A percentile compares a stretch with the other conserved stretches of the same genome.
Evolutionary conservation across 2,329 filamentous ascomycete species (phyloP).

Genomic region (Arthrobotrys musiformis): DNA sequence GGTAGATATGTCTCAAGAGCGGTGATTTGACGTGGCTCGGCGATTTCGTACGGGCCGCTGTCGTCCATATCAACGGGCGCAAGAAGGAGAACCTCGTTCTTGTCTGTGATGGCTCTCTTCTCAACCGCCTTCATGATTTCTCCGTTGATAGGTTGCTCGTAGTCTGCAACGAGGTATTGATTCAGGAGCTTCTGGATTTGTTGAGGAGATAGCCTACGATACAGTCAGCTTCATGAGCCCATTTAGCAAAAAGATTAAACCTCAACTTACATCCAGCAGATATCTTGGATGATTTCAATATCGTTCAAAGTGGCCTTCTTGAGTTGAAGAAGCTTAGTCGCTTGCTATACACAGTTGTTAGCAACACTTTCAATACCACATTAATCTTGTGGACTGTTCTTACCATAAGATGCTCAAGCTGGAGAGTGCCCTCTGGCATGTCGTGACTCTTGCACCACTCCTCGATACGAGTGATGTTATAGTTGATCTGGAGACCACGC

Average conservation of each 20-base stretch:
- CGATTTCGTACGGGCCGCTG: slow-evolving; percentile 97
- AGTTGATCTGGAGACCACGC: slow-evolving; percentile 98
- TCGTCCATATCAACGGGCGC: slow-evolving; percentile 99
- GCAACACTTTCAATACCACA: slow-evolving; percentile 53
- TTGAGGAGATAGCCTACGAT: slow-evolving; percentile 85
- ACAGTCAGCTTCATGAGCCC: slow-evolving; percentile 7
- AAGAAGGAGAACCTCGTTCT: slow-evolving; percentile 86
- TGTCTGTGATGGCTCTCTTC: slow-evolving; percentile 88
- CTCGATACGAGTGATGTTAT: slow-evolving; percentile 99
- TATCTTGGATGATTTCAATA: slow-evolving; percentile 99
- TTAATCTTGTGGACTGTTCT: slow-evolving; percentile 60
- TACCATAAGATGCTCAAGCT: slow-evolving; percentile 97
- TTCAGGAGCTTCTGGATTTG: slow-evolving; percentile 99
- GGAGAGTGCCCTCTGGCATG: slow-evolving; percentile 97
- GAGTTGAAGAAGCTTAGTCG: slow-evolving; percentile 94
- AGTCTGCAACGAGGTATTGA: slow-evolving; percentile 97
- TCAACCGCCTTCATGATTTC: slow-evolving; percentile 99
- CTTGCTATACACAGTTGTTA: slow-evolving; percentile 73
- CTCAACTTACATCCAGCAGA: slow-evolving; percentile 92
- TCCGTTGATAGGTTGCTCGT: slow-evolving; percentile 98
- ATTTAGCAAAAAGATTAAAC: background rate
- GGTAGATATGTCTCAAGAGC: slow-evolving; percentile 98
- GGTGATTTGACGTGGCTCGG: slow-evolving; percentile 93
- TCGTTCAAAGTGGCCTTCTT: slow-evolving; percentile 99
- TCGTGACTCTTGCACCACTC: slow-evolving; percentile 99